These are phyloP conservation scores for Pyricularia pennisetigena DNA, from an alignment of 2,329 filamentous ascomycete genomes.

Conservation along the genomic window DNA sequence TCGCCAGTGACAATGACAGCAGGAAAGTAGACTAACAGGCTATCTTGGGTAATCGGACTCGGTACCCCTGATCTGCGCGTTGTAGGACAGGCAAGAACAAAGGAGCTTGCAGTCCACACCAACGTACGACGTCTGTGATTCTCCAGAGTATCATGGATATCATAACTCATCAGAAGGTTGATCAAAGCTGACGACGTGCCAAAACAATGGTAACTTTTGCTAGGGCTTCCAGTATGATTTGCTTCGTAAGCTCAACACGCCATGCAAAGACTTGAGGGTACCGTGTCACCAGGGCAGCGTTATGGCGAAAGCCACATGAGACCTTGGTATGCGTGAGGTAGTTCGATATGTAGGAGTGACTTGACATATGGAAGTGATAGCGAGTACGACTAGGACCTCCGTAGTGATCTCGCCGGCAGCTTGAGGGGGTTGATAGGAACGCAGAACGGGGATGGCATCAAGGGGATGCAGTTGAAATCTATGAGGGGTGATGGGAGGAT, in stretches of 20 bases:
- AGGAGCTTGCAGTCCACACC: neutral
- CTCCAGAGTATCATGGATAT: neutral
- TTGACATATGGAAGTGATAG: neutral
- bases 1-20: neutral
- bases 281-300: neutral
- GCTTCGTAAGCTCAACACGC: neutral
- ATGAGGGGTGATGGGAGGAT: neutral
- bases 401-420: neutral
- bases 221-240: neutral
- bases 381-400: neutral
- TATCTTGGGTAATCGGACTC: neutral
- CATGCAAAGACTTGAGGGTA: neutral
- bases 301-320: neutral
- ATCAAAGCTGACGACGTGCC: neutral
- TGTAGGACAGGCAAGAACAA: neutral
- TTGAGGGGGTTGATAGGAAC: neutral
- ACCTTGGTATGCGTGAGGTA: neutral
- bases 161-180: neutral
- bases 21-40: neutral
- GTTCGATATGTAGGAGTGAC: neutral
- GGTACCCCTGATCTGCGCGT: neutral
- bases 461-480: neutral
- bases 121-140: neutral
- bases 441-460: no score
- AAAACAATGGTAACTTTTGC: neutral